A percentile compares a stretch with the other conserved stretches of the same genome.
phyloP scores from a whole-genome alignment of 2,329 filamentous ascomycete species.

The Cladosporium sp. region DNA sequence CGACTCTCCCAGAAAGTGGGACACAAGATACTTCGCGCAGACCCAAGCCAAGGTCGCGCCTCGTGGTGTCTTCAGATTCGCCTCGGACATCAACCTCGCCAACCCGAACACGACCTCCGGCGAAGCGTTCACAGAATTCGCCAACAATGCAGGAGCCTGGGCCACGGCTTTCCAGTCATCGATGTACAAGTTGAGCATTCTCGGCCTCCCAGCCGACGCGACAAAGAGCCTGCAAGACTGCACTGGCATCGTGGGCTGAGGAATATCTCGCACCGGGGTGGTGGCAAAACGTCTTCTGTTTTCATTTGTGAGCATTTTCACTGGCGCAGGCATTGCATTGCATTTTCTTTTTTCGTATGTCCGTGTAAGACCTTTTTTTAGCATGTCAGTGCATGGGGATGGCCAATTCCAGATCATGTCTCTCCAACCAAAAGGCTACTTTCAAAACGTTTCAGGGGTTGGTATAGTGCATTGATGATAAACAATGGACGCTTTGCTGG shows the following conservation, averaged over 20 bases:
- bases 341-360: background rate
- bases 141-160: constrained; percentile 25
- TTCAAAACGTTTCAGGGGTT: background rate
- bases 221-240: constrained; percentile 25
- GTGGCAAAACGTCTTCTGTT: background rate
- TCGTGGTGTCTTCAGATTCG: constrained; percentile 32
- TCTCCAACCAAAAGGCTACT: background rate
- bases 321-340: background rate
- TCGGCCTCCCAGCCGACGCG: constrained; percentile 23
- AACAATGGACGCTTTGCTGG: background rate
- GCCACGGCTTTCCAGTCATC: constrained; percentile 22
- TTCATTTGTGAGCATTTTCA: background rate
- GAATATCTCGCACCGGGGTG: background rate
- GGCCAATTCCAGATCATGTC: background rate
- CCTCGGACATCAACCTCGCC: constrained; percentile 33
- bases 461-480: background rate
- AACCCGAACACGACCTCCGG: constrained; percentile 29
- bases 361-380: background rate
- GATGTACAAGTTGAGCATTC: constrained; percentile 28
- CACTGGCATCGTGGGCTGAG: constrained; percentile 18
- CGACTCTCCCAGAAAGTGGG: constrained; percentile 52
- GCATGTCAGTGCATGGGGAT: background rate
- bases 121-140: constrained; percentile 37
- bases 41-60: constrained; percentile 28
- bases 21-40: constrained; percentile 50